phyloP scores from a whole-genome alignment of 352 stramenopile species.

The Pythium myriotylum region DNA sequence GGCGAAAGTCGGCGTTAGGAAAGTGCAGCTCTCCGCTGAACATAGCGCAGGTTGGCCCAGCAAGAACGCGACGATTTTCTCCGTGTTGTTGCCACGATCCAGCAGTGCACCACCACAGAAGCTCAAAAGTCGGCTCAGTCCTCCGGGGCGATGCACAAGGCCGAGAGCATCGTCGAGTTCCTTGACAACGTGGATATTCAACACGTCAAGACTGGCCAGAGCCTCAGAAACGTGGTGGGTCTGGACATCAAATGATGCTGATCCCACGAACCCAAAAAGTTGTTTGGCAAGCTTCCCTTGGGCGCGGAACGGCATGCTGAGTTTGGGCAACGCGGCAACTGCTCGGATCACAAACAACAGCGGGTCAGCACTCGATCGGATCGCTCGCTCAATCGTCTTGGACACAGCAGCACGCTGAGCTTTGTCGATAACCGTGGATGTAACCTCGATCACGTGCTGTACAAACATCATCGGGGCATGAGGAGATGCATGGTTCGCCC shows the following conservation, averaged over 20 bases:
- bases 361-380: constrained; percentile 44
- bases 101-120: constrained; percentile 57
- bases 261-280: constrained; percentile 43
- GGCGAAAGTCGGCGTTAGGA: constrained; percentile 50
- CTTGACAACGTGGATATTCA: constrained; percentile 70
- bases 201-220: constrained; percentile 42
- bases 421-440: constrained; percentile 63
- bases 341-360: constrained; percentile 52
- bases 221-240: constrained; percentile 47
- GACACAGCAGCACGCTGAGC: constrained; percentile 46
- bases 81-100: constrained; percentile 40
- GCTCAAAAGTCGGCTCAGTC: constrained; percentile 39
- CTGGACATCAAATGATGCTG: constrained; percentile 22
- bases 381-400: constrained; percentile 41
- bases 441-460: constrained; percentile 63
- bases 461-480: constrained; percentile 69
- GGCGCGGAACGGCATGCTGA: constrained; percentile 57
- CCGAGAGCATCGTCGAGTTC: constrained; percentile 61
- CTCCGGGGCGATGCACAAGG: constrained; percentile 32
- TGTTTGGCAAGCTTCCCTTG: constrained; percentile 71
- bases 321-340: constrained; percentile 43
- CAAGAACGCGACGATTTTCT: constrained; percentile 64
- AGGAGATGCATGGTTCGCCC: constrained; percentile 37
- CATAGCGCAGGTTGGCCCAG: constrained; percentile 50
- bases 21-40: constrained; percentile 31